Conservation (phyloP, 176 grass and related monocot genomes). For the Avena eriantha region DNA sequence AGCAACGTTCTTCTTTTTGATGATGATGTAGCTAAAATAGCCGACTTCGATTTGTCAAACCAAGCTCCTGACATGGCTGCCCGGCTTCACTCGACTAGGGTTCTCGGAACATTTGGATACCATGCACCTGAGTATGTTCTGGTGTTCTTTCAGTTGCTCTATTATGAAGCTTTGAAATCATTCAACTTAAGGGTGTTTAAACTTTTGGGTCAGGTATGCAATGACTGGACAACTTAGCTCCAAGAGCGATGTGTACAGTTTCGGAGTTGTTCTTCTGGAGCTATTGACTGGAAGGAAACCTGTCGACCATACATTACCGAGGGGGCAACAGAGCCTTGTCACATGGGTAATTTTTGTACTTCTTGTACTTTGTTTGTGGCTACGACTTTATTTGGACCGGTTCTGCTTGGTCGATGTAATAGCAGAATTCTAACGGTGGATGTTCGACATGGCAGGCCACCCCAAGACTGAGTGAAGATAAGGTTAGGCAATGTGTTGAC, state of each 20-base stretch:
- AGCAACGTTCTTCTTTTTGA: too few species aligned
- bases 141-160: too few species aligned
- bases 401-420: neutral
- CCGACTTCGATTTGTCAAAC: too few species aligned
- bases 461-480: slow-evolving; percentile 78
- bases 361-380: neutral
- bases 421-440: neutral
- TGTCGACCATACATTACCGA: slow-evolving; percentile 77
- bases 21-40: too few species aligned
- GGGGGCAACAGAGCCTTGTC: slow-evolving; percentile 83
- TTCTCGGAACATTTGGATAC: too few species aligned
- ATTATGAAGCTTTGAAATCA: too few species aligned
- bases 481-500: slow-evolving; percentile 63
- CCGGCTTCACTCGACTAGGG: too few species aligned
- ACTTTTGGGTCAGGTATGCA: slow-evolving; percentile 59
- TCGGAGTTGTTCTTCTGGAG: slow-evolving; percentile 76
- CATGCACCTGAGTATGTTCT: too few species aligned
- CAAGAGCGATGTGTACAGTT: slow-evolving; percentile 85
- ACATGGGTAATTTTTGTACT: slow-evolving; percentile 60
- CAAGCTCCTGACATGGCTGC: too few species aligned
- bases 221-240: slow-evolving; percentile 85
- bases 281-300: slow-evolving; percentile 78
- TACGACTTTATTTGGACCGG: too few species aligned
- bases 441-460: slow-evolving; percentile 62
- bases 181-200: neutral